Evolutionary conservation across 139 green algal genomes (phyloP).

Genomic region (Haematococcus lacustris): DNA sequence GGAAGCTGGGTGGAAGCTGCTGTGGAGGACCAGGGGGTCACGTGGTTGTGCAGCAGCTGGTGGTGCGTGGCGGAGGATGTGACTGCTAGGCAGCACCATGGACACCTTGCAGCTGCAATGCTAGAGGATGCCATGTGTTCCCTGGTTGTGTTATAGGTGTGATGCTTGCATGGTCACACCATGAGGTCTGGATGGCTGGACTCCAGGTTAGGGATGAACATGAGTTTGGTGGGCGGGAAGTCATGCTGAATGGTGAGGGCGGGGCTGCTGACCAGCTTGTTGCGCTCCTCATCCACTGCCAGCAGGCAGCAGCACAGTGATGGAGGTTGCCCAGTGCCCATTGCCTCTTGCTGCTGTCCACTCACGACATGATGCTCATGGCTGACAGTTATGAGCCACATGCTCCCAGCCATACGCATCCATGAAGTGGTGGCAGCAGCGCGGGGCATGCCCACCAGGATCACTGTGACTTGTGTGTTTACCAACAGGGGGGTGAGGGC

Average conservation of each 20-base stretch:
- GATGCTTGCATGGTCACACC: background rate
- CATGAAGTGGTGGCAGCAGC: too few species aligned
- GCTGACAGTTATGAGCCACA: background rate
- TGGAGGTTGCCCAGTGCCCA: background rate
- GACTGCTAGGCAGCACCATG: background rate
- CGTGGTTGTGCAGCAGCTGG: background rate
- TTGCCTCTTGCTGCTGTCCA: background rate
- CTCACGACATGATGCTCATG: background rate
- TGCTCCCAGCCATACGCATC: too few species aligned
- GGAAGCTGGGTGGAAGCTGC: background rate
- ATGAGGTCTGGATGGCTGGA: slow-evolving; percentile 54
- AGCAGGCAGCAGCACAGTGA: background rate
- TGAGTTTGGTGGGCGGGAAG: slow-evolving; percentile 26
- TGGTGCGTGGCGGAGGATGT: background rate
- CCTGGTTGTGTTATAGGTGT: background rate
- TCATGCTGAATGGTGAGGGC: slow-evolving; percentile 53
- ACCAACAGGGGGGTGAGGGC: background rate
- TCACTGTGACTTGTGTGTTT: too few species aligned
- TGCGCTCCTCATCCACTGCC: slow-evolving; percentile 75
- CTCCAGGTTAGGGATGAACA: slow-evolving; percentile 51
- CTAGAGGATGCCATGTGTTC: background rate
- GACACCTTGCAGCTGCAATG: background rate
- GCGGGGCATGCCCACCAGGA: too few species aligned
- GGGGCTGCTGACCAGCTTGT: slow-evolving; percentile 55
- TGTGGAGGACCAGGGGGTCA: background rate